Conservation (phyloP, 345 rosid genomes). For the Salix koriyanagi region DNA sequence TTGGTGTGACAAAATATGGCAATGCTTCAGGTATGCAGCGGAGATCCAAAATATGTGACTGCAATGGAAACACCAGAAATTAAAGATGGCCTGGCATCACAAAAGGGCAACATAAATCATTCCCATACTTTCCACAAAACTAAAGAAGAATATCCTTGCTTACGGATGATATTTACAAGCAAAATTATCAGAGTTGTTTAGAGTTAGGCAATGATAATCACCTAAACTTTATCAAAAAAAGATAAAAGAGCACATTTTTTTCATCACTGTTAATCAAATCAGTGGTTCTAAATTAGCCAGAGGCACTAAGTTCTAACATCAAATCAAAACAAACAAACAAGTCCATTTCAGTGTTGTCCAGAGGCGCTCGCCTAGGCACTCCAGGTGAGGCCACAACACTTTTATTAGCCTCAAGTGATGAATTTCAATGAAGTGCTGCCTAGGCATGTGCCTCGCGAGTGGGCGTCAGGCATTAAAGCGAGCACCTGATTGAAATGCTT, state of each 20-base stretch:
- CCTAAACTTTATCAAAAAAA: neutral
- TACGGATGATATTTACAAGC: neutral
- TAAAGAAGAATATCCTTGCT: neutral
- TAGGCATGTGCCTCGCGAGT: too few species aligned
- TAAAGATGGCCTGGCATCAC: neutral
- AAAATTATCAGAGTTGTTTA: neutral
- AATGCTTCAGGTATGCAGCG: slow-evolving; percentile 91
- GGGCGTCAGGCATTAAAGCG: too few species aligned
- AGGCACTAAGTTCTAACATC: neutral
- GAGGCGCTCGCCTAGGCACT: too few species aligned
- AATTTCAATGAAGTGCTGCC: too few species aligned
- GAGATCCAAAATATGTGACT: slow-evolving; percentile 71
- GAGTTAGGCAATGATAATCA: neutral
- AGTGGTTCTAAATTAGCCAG: neutral
- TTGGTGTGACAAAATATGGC: slow-evolving; percentile 93
- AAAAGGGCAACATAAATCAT: neutral
- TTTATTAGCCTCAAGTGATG: too few species aligned
- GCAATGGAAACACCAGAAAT: slow-evolving; percentile 27
- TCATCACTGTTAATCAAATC: neutral
- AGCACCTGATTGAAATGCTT: too few species aligned
- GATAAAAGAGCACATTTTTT: neutral
- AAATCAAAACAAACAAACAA: neutral
- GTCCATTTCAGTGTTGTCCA: too few species aligned
- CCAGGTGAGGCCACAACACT: too few species aligned
- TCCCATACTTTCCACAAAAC: neutral